Base-by-base conservation (phyloP, 352 stramenopile species). In the Phytopythium mirpurense region DNA sequence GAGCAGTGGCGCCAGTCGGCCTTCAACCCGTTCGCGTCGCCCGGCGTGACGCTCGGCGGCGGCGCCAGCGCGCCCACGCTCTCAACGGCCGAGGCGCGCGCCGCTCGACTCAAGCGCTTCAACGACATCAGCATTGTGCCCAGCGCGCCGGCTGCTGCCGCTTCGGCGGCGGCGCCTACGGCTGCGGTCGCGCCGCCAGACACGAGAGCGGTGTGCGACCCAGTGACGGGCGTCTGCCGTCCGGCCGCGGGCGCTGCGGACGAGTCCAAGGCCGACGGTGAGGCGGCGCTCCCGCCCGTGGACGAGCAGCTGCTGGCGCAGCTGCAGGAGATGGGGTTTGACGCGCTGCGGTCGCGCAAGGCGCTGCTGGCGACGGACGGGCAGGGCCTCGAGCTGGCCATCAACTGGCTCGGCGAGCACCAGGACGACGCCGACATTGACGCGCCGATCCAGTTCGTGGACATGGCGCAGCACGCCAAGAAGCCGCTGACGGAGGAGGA, bases 361-460 rank as follows among this genome's bases (percentile, higher is more conserved):
- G 84, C 82, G 29, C 66, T 96, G 54, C 62, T 95, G 50, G 86
- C 83, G 34, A 93, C 83, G 19, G 81, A 92, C 31, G 85, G 68
- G 16, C 68, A 80, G 15, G 72, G 68, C 18, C 35, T 96, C 23
- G 88, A 96, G 41, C 52, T 77, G 21, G 83, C 85, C 0, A 80
- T 97, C 47, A 85, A 91, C 51, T 97, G 88, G 88, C 65, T 96
- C 47, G 78, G 80, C 36, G 84, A 95, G 52, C 87, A 96, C 59
- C 78, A 95, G 57, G 87, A 96, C 16, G 90, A 97, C 38, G 57
- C 68, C 0, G 84, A 95, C 65, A 95, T 96, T 56, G 88, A 96
- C 49, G 85, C 87, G 40, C 86, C 88, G 14, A 96, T 97, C 52
- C 73, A 88, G 68, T 91, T 87, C 65, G 71, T 92, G 2, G 78